These are phyloP conservation scores for Gaultheria prostrata DNA, from an alignment of 148 eudicot genomes.

Conservation along the genomic window DNA sequence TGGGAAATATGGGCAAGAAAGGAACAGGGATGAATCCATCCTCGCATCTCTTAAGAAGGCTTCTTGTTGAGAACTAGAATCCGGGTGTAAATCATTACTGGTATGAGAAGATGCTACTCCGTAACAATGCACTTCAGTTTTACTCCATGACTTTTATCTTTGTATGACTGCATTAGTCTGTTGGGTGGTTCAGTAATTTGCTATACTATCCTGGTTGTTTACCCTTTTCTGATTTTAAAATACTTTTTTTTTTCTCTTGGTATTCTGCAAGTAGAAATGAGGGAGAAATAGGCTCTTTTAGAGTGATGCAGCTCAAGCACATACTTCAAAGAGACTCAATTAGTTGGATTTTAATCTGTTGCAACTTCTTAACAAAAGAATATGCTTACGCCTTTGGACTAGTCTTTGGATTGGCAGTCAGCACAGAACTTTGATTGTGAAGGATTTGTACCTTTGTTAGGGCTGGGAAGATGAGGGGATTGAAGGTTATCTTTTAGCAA, in stretches of 20 bases:
- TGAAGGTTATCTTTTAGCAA: neutral
- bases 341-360: neutral
- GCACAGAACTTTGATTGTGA: neutral
- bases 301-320: neutral
- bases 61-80: neutral
- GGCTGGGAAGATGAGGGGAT: neutral
- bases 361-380: neutral
- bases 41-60: neutral
- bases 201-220: neutral
- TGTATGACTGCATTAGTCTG: neutral
- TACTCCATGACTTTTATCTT: neutral
- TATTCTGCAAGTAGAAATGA: neutral
- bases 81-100: neutral
- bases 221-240: neutral
- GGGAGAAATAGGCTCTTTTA: neutral
- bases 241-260: neutral
- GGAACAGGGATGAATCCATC: neutral
- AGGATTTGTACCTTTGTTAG: neutral
- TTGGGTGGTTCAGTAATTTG: neutral
- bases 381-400: neutral
- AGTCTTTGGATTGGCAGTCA: neutral
- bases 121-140: neutral
- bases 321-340: neutral
- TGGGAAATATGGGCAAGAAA: neutral
- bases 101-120: neutral